Conservation (phyloP, 1,284 basidiomycete species). For the Jaminaea rosea region DNA sequence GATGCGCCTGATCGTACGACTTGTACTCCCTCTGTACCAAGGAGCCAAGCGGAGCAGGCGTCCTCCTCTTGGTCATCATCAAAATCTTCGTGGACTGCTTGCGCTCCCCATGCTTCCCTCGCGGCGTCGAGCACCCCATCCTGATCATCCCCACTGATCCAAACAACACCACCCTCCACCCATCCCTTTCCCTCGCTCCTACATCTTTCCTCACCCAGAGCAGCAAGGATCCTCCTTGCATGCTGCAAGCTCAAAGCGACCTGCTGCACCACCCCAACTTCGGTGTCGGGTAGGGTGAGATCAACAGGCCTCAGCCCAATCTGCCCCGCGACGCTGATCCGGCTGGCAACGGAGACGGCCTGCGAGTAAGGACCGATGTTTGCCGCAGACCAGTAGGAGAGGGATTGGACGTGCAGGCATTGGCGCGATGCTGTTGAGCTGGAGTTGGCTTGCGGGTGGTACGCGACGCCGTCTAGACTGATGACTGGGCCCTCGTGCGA, state of each 20-base stretch:
- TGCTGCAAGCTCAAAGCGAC: slow-evolving; percentile 73
- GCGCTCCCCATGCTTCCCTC: slow-evolving; percentile 3
- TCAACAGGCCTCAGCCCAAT: slow-evolving; percentile 76
- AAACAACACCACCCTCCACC: slow-evolving; percentile 44
- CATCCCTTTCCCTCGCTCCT: slow-evolving; percentile 17
- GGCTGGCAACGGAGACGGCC: slow-evolving; percentile 65
- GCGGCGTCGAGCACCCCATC: neutral
- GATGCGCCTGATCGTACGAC: too few species aligned
- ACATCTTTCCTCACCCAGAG: slow-evolving; percentile 20
- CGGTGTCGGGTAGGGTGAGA: slow-evolving; percentile 57
- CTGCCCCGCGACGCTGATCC: slow-evolving; percentile 82
- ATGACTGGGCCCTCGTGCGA: too few species aligned
- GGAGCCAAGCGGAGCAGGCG: slow-evolving; percentile 3
- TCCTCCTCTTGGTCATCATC: slow-evolving; percentile 7
- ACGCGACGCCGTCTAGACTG: neutral
- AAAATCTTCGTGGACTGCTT: slow-evolving; percentile 2
- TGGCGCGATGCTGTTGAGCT: neutral
- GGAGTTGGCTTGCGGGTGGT: neutral
- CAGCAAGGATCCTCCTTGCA: slow-evolving; percentile 59
- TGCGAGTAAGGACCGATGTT: slow-evolving; percentile 99
- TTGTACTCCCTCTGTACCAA: slow-evolving; percentile 2
- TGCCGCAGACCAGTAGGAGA: slow-evolving; percentile 97
- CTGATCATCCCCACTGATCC: slow-evolving; percentile 21
- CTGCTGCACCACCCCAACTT: slow-evolving; percentile 49
- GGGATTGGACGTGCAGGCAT: slow-evolving; percentile 75